A percentile compares a stretch with the other conserved stretches of the same genome.
These are phyloP conservation scores for Leptographium flavum DNA, from an alignment of 2,329 filamentous ascomycete species.

Conservation along the genomic window DNA sequence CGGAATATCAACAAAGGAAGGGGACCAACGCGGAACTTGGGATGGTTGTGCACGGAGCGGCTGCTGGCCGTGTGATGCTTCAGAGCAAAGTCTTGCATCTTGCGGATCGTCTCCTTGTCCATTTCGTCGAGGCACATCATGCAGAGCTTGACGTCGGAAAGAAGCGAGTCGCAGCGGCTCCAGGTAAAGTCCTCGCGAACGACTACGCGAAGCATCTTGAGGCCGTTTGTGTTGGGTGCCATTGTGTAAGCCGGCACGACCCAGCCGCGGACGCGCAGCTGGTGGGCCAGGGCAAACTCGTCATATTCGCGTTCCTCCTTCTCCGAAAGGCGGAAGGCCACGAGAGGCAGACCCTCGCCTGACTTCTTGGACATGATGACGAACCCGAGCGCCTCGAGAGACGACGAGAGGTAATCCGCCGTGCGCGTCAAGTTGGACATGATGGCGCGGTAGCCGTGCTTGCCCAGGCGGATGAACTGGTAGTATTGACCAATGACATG, in stretches of 20 bases:
- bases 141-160: constrained; percentile 67
- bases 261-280: constrained; percentile 78
- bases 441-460: constrained; percentile 81
- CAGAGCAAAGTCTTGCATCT: constrained; percentile 52
- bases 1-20: background rate
- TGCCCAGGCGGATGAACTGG: constrained; percentile 87
- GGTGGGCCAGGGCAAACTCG: constrained; percentile 70
- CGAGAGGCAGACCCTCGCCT: constrained; percentile 72
- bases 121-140: constrained; percentile 56
- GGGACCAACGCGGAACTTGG: constrained; percentile 32
- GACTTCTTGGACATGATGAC: constrained; percentile 71
- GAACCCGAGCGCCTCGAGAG: constrained; percentile 64
- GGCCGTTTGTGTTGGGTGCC: constrained; percentile 69
- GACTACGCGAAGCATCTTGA: constrained; percentile 88
- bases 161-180: constrained; percentile 63
- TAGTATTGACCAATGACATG: constrained; percentile 97
- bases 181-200: constrained; percentile 86
- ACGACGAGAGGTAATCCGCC: constrained; percentile 69
- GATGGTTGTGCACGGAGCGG: constrained; percentile 37
- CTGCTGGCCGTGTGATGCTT: constrained; percentile 38
- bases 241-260: constrained; percentile 94
- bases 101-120: constrained; percentile 56
- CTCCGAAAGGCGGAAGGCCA: constrained; percentile 66
- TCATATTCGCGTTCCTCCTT: constrained; percentile 49
- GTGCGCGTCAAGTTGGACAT: constrained; percentile 89